Evolutionary conservation across 768 basidiomycete species (phyloP), one percentile per base, ranked within the genome.

Genomic region (Boletus coccyginus): DNA sequence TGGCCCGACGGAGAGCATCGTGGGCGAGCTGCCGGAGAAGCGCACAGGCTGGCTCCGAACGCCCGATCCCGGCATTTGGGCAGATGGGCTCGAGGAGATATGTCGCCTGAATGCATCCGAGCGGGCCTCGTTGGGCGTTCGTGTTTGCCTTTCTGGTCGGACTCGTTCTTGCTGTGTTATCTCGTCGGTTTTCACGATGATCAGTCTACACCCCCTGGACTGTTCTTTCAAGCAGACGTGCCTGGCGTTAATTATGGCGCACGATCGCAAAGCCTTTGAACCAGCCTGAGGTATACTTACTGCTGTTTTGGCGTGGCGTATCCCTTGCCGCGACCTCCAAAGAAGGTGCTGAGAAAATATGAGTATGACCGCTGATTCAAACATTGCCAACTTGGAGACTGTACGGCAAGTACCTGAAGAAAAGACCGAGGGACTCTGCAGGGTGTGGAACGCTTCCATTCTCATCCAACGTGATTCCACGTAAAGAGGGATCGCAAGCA

Each of bases 1-100:
- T 16, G 96, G 96, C 3, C 97, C 97, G 10, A 90, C 85, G 2
- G 97, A 99, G 74, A 96, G 90, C 52, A 74, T 96, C 31, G 67
- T 87, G n/a, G 74, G 74, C 54, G 41, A 56, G 7, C 72, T 72
- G 3, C 41, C 53, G 10, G 72, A 73, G 29, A 52, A 77, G 48
- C 77, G 83, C 29, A 97, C 95, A 0, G 96, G 94, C 0, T 89
- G 91, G 83, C 76, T 97, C 17, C 77, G 85, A 19, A 38, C 73
- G 1, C 88, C 94, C 0, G 77, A 83, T 19, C 64, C 84, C 0
- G 74, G 78, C 1, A 68, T 79, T 5, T 98, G 96, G 96, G 82
- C 89, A 2, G 73, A 79, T 9, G 85, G 85, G 3, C 66, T 98
- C 42, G 59, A 66, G 5, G 81, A 86, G 44, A 85, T 97, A 43